These are phyloP conservation scores for Exserohilum rostratum DNA, from an alignment of 2,329 filamentous ascomycete species.

Conservation along the genomic window DNA sequence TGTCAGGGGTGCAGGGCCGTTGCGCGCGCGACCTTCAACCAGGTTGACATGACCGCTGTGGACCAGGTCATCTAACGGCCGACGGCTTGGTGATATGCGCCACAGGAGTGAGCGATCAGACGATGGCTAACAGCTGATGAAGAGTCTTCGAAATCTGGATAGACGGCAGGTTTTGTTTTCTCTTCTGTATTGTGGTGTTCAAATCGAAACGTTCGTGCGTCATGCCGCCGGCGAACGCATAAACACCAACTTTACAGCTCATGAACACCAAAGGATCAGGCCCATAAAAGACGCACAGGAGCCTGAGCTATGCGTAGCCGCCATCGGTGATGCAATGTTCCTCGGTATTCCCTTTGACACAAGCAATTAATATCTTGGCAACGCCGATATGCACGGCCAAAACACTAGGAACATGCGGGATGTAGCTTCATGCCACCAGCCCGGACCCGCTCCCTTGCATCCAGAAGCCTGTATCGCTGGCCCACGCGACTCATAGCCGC, in stretches of 20 bases:
- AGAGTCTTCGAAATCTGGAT: not conserved
- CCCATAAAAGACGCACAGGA: conserved; percentile 3
- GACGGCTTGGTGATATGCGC: not conserved
- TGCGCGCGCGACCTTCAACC: conserved; percentile 16
- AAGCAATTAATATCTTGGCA: conserved; percentile 34
- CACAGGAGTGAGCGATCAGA: not conserved
- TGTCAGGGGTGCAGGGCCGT: conserved; percentile 9
- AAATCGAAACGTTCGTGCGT: not conserved
- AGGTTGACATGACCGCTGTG: not conserved
- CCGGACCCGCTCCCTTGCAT: conserved; percentile 12
- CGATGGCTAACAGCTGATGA: too few relatives aligned
- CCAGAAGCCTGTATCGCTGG: conserved; percentile 13
- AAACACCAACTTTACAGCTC: not conserved
- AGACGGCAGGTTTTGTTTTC: not conserved
- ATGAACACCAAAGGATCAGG: conserved; percentile 7
- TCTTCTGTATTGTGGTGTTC: not conserved
- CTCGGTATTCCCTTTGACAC: conserved; percentile 18
- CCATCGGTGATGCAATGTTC: conserved; percentile 18
- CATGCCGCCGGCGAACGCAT: not conserved
- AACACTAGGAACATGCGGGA: conserved; percentile 17
- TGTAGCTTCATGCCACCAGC: conserved; percentile 29
- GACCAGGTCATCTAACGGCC: not conserved
- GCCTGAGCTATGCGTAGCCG: conserved; percentile 20
- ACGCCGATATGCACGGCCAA: conserved; percentile 17
- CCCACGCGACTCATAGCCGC: conserved; percentile 4